These are phyloP conservation scores for Aspergillus sp. DNA, from an alignment of 2,329 filamentous ascomycete genomes.

Conservation along the genomic window DNA sequence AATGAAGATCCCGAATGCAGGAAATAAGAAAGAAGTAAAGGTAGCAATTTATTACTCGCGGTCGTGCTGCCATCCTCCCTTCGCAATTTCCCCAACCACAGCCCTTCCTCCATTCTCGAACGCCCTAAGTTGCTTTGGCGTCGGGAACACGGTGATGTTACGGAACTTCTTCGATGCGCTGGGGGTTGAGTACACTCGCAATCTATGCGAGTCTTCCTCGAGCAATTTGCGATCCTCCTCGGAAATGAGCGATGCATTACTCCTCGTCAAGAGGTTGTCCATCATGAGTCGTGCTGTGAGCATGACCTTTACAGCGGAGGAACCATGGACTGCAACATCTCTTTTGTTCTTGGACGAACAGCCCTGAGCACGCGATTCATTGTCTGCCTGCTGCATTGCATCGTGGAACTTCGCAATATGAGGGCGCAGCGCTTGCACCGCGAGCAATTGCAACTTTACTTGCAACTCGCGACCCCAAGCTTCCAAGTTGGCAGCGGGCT, in stretches of 20 bases:
- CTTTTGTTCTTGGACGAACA: conserved; percentile 10
- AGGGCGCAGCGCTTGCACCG: conserved; percentile 20
- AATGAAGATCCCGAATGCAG: background rate
- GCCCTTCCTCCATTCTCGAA: conserved; percentile 9
- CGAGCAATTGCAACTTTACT: conserved; percentile 16
- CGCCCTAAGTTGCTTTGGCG: conserved; percentile 15
- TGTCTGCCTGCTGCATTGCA: conserved; percentile 16
- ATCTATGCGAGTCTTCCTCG: conserved; percentile 16
- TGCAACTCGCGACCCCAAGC: conserved; percentile 20
- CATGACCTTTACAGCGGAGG: conserved; percentile 16
- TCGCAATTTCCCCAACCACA: background rate
- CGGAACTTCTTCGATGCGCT: conserved; percentile 12
- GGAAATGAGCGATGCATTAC: conserved; percentile 14
- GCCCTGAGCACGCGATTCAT: conserved; percentile 1
- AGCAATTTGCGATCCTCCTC: conserved; percentile 19
- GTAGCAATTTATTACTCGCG: background rate
- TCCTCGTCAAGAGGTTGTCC: conserved; percentile 27
- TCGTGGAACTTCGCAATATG: conserved; percentile 22
- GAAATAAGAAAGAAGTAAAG: background rate
- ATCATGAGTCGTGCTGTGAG: conserved; percentile 25
- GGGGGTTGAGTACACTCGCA: conserved; percentile 26
- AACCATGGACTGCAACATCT: conserved; percentile 18
- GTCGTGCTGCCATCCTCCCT: background rate
- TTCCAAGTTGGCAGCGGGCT: conserved; percentile 11
- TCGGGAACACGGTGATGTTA: conserved; percentile 13